Evolutionary conservation across 78 protist species (phyloP).

Genomic region (Ministeria vibrans): DNA sequence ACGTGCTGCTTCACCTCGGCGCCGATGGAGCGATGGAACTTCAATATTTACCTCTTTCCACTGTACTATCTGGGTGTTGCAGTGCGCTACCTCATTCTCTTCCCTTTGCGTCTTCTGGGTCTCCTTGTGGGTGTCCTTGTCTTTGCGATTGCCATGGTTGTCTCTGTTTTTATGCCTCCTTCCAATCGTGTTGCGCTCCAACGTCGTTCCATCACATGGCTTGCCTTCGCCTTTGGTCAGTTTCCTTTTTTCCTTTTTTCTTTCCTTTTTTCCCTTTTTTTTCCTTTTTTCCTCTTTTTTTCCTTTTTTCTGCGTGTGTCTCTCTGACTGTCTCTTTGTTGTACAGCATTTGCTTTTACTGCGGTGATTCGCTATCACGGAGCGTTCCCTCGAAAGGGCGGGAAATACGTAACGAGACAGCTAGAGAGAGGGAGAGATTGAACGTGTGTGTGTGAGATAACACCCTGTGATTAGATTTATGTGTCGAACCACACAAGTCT

Average conservation of each 20-base stretch:
- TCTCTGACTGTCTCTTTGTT: background rate
- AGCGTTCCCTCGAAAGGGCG: slow-evolving; percentile 10
- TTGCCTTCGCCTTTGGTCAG: background rate
- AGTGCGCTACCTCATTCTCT: slow-evolving; percentile 52
- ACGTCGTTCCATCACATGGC: background rate
- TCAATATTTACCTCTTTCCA: slow-evolving; percentile 58
- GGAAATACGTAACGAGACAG: too few species aligned
- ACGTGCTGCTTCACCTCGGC: slow-evolving; percentile 48
- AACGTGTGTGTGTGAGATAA: slow-evolving; percentile 27
- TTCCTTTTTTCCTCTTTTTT: background rate
- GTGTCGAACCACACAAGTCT: slow-evolving; percentile 87
- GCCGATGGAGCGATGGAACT: slow-evolving; percentile 57
- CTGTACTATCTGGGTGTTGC: slow-evolving; percentile 61
- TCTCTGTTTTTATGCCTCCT: background rate
- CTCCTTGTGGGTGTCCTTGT: background rate
- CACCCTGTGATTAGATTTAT: slow-evolving; percentile 61
- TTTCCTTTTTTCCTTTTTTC: background rate
- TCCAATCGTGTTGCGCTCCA: background rate
- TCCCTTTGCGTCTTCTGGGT: slow-evolving; percentile 46
- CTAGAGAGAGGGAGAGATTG: too few species aligned
- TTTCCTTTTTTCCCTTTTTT: background rate
- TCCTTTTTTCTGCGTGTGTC: background rate
- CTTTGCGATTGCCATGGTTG: background rate
- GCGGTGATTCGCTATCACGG: slow-evolving; percentile 45
- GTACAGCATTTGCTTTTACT: background rate